A percentile compares a stretch with the other conserved stretches of the same genome.
Evolutionary conservation across 2,329 filamentous ascomycete genomes (phyloP).

Genomic region (Nemania sp.): DNA sequence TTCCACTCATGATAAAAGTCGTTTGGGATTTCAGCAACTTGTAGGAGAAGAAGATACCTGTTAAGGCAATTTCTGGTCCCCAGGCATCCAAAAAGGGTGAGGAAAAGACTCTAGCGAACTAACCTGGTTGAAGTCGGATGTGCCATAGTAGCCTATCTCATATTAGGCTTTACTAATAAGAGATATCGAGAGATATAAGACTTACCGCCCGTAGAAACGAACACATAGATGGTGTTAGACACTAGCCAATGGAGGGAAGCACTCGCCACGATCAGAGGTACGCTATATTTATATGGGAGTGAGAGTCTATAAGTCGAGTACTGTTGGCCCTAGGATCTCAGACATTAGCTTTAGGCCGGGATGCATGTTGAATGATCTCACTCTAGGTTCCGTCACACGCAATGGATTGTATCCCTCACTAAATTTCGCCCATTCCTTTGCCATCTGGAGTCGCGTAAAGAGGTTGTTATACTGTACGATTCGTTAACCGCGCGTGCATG

Average conservation of each 20-base stretch:
- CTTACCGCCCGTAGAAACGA: conserved; percentile 44
- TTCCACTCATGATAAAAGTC: no score
- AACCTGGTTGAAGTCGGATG: background rate
- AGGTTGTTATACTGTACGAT: conserved; percentile 50
- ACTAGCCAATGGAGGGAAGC: conserved; percentile 57
- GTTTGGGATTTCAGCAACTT: no score
- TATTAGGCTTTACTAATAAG: background rate
- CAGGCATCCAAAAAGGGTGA: no score
- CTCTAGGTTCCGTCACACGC: conserved; percentile 52
- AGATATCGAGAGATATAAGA: background rate
- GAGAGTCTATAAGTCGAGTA: conserved; percentile 55
- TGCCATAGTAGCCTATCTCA: background rate
- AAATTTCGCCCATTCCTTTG: conserved; percentile 57
- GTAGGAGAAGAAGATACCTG: no score
- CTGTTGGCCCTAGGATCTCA: conserved; percentile 47
- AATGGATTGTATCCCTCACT: conserved; percentile 48
- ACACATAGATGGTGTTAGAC: conserved; percentile 56
- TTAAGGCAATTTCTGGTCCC: no score
- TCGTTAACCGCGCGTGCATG: background rate
- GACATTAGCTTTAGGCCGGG: background rate
- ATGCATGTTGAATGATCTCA: background rate
- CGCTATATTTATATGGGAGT: conserved; percentile 56
- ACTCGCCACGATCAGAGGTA: conserved; percentile 53
- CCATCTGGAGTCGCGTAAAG: conserved; percentile 58
- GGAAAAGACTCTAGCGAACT: no score